These are phyloP conservation scores for Guadua angustifolia DNA, from an alignment of 176 grass and related monocot species.

Conservation along the genomic window DNA sequence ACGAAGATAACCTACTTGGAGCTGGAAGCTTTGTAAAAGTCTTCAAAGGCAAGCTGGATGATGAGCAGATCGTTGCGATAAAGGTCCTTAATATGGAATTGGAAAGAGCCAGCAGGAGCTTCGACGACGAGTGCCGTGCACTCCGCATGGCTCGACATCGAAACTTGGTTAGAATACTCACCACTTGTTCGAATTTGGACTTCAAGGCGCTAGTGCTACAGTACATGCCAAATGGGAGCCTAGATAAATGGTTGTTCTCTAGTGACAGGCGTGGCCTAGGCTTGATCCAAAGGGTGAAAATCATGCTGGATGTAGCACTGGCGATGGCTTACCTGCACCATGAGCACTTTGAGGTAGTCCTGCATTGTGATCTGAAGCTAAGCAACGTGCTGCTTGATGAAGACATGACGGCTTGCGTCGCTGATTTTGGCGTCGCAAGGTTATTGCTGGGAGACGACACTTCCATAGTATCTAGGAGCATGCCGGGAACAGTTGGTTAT, in stretches of 20 bases:
- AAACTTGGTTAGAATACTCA: slow-evolving; percentile 64
- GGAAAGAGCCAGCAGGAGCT: slow-evolving; percentile 46
- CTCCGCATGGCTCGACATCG: slow-evolving; percentile 48
- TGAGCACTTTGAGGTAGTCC: slow-evolving; percentile 49
- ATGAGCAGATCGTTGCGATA: slow-evolving; percentile 38
- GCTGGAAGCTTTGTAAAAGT: slow-evolving; percentile 52
- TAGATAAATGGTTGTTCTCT: slow-evolving; percentile 49
- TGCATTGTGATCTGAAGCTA: slow-evolving; percentile 62
- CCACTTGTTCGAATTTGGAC: slow-evolving; percentile 50
- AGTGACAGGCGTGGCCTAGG: slow-evolving; percentile 19
- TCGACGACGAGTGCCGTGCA: slow-evolving; percentile 52
- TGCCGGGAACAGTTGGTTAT: slow-evolving; percentile 49
- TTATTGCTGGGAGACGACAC: slow-evolving; percentile 37
- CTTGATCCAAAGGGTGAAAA: slow-evolving; percentile 42
- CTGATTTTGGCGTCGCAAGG: slow-evolving; percentile 58
- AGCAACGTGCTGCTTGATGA: slow-evolving; percentile 64
- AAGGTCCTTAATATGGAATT: slow-evolving; percentile 55
- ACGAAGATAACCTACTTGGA: slow-evolving; percentile 38
- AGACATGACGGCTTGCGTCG: slow-evolving; percentile 54
- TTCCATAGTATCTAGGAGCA: slow-evolving; percentile 36
- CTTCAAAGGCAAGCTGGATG: slow-evolving; percentile 41
- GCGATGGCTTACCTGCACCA: slow-evolving; percentile 61
- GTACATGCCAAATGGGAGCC: slow-evolving; percentile 59
- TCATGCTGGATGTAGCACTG: slow-evolving; percentile 50
- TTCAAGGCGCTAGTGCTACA: slow-evolving; percentile 62